phyloP scores from a whole-genome alignment of 371 early-diverging fungal species.

The Phascolomyces articulosus region DNA sequence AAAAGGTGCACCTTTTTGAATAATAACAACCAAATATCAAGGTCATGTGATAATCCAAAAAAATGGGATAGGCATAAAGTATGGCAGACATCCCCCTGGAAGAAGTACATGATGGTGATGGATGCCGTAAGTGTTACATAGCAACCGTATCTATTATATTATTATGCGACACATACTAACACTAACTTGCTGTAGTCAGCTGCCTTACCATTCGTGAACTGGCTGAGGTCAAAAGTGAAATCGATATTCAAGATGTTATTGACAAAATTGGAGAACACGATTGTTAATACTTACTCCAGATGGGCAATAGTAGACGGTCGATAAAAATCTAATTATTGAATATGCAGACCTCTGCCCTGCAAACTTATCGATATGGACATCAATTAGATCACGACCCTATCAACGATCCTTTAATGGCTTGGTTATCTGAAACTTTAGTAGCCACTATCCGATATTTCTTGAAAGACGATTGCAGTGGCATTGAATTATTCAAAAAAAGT shows the following conservation, averaged over 20 bases:
- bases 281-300: not conserved
- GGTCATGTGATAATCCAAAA: too few relatives aligned
- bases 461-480: not conserved
- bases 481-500: not conserved
- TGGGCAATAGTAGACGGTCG: not conserved
- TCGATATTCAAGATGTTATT: not conserved
- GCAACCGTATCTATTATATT: too few relatives aligned
- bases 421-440: not conserved
- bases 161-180: too few relatives aligned
- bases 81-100: too few relatives aligned
- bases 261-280: not conserved
- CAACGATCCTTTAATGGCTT: too few relatives aligned
- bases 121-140: too few relatives aligned
- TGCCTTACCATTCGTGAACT: too few relatives aligned
- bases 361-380: not conserved
- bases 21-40: too few relatives aligned
- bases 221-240: not conserved
- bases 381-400: not conserved
- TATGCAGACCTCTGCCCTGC: not conserved
- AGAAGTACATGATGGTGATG: too few relatives aligned
- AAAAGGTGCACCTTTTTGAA: too few relatives aligned
- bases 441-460: not conserved
- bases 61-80: too few relatives aligned
- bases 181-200: too few relatives aligned
- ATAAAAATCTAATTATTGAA: not conserved